These are phyloP conservation scores for Phytopythium cucurbitacearum DNA, from an alignment of 352 stramenopile genomes.

Conservation along the genomic window DNA sequence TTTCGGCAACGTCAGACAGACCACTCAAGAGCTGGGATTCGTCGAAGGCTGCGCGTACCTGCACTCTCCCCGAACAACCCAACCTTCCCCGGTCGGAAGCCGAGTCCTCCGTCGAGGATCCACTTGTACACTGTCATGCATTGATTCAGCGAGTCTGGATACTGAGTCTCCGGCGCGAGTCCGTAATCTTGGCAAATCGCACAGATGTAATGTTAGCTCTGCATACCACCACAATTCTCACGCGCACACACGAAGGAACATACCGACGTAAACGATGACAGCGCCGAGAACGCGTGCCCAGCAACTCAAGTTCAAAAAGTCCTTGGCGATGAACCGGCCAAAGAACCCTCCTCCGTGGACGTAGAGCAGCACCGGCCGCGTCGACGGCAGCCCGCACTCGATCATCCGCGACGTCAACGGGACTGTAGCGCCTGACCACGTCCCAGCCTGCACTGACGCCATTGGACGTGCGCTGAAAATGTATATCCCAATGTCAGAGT, in stretches of 20 bases:
- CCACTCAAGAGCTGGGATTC: background rate
- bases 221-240: background rate
- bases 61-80: slow-evolving; percentile 82
- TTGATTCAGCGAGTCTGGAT: slow-evolving; percentile 74
- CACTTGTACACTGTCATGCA: slow-evolving; percentile 85
- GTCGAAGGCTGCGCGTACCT: slow-evolving; percentile 25
- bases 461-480: slow-evolving; percentile 69
- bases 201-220: slow-evolving; percentile 8
- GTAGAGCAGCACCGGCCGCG: slow-evolving; percentile 76
- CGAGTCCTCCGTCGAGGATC: slow-evolving; percentile 66
- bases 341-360: slow-evolving; percentile 88
- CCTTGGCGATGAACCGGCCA: slow-evolving; percentile 83
- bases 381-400: slow-evolving; percentile 56
- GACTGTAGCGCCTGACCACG: slow-evolving; percentile 56
- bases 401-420: slow-evolving; percentile 63
- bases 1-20: too few species aligned
- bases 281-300: slow-evolving; percentile 70
- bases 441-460: slow-evolving; percentile 52
- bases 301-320: slow-evolving; percentile 68
- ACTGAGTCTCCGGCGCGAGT: slow-evolving; percentile 78
- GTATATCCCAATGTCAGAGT: slow-evolving; percentile 63
- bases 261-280: slow-evolving; percentile 87
- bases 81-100: slow-evolving; percentile 65
- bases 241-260: slow-evolving; percentile 7
- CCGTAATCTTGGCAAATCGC: slow-evolving; percentile 55